Percentiles rank a stretch among this genome's conserved stretches.
Evolutionary conservation across 1,284 basidiomycete species (phyloP).

Genomic region (Neotropicomus parvogracilis): DNA sequence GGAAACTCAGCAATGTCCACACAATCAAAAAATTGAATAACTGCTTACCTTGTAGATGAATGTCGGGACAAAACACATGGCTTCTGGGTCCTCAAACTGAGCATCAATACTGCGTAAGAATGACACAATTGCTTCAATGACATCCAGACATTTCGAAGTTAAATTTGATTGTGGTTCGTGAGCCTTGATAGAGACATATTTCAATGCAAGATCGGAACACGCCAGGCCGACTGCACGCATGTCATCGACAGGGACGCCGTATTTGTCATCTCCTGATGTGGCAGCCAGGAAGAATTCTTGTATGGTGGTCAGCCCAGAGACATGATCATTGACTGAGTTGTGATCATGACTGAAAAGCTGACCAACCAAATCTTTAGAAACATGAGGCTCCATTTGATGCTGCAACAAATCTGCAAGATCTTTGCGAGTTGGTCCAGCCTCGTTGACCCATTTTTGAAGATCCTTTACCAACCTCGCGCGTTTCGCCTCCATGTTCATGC

Average conservation of each 20-base stretch:
- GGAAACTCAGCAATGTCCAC: conserved; percentile 5
- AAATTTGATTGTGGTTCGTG: conserved; percentile 94
- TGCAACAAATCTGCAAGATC: conserved; percentile 87
- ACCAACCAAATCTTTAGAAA: conserved; percentile 72
- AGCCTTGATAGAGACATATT: conserved; percentile 89
- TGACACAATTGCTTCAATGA: conserved; percentile 75
- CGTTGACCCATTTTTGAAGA: conserved; percentile 77
- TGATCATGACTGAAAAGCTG: conserved; percentile 95
- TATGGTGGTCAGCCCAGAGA: conserved; percentile 72
- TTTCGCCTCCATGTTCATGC: conserved; percentile 73
- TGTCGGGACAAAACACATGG: conserved; percentile 85
- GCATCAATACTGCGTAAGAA: conserved; percentile 72
- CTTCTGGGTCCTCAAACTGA: conserved; percentile 86
- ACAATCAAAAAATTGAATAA: neutral
- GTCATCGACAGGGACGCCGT: conserved; percentile 50
- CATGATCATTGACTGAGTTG: conserved; percentile 90
- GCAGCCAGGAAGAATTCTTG: conserved; percentile 71
- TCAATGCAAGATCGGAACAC: conserved; percentile 90
- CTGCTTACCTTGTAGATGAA: conserved; percentile 80
- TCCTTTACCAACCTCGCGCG: conserved; percentile 76
- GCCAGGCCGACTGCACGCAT: conserved; percentile 74
- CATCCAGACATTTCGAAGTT: conserved; percentile 85
- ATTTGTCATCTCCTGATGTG: conserved; percentile 57
- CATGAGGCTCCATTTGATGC: conserved; percentile 86
- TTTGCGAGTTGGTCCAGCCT: conserved; percentile 75